These are phyloP conservation scores for Apiospora arundinis DNA, from an alignment of 2,329 filamentous ascomycete genomes.

Conservation along the genomic window DNA sequence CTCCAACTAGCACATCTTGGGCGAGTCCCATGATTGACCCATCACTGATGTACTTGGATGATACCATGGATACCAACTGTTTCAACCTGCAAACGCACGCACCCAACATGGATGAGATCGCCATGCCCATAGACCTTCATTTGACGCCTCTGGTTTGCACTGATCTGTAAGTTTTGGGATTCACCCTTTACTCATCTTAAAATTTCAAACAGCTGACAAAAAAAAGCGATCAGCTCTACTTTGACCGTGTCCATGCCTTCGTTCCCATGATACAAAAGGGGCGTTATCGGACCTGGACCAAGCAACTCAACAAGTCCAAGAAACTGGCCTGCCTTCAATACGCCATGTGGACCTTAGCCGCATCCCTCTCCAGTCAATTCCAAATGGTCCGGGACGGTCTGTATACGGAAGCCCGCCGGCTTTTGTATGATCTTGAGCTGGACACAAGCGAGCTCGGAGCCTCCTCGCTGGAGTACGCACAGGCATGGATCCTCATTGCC, in stretches of 20 bases:
- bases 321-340: slow-evolving; percentile 35
- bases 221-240: slow-evolving; percentile 30
- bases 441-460: slow-evolving; percentile 12
- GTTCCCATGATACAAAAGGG: slow-evolving; percentile 36
- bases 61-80: no score
- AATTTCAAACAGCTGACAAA: not conserved
- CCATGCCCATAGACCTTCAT: slow-evolving; percentile 18
- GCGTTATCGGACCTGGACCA: slow-evolving; percentile 33
- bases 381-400: slow-evolving; percentile 31
- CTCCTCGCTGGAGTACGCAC: slow-evolving; percentile 23
- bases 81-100: not conserved
- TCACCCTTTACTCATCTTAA: not conserved
- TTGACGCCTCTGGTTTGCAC: slow-evolving; percentile 29
- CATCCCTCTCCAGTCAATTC: slow-evolving; percentile 39
- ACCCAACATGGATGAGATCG: not conserved
- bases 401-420: slow-evolving; percentile 35
- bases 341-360: slow-evolving; percentile 41
- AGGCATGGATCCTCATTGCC: slow-evolving; percentile 27
- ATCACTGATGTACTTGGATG: not conserved
- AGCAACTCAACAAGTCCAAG: slow-evolving; percentile 28
- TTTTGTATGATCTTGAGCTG: slow-evolving; percentile 20
- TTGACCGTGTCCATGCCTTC: slow-evolving; percentile 38
- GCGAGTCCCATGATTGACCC: not conserved
- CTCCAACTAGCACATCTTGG: not conserved
- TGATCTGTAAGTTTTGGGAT: slow-evolving; percentile 18